These are phyloP conservation scores for Phalaenopsis aphrodite DNA, from an alignment of 106 monocot genomes.

Conservation along the genomic window DNA sequence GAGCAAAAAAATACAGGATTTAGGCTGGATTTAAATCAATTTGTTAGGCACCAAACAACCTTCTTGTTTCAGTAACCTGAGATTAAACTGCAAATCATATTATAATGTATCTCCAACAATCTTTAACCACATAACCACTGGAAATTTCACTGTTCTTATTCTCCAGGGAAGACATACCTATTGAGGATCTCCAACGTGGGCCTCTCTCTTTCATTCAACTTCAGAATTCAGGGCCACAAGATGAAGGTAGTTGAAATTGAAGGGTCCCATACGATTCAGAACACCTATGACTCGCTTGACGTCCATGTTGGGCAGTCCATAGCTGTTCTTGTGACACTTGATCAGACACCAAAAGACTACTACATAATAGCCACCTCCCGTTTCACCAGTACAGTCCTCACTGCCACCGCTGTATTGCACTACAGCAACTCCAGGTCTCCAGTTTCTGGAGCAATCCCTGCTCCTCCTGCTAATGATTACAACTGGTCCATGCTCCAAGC, in stretches of 20 bases:
- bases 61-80: neutral
- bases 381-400: conserved; percentile 30
- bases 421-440: conserved; percentile 54
- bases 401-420: conserved; percentile 47
- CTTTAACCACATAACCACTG: neutral
- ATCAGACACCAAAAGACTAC: conserved; percentile 67
- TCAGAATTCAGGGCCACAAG: conserved; percentile 76
- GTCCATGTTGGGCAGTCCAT: conserved; percentile 77
- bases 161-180: conserved; percentile 73
- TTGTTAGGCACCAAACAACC: too few species aligned
- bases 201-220: conserved; percentile 61
- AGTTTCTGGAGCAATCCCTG: conserved; percentile 49
- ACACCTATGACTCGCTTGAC: conserved; percentile 71
- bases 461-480: conserved; percentile 15
- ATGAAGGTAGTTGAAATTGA: conserved; percentile 76
- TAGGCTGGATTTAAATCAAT: too few species aligned
- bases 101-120: neutral
- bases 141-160: neutral
- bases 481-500: conserved; percentile 76
- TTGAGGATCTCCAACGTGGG: conserved; percentile 88
- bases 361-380: conserved; percentile 69
- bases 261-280: conserved; percentile 74
- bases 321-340: conserved; percentile 59
- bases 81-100: neutral
- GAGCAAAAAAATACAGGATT: too few species aligned